Evolutionary conservation across 2,329 filamentous ascomycete genomes (phyloP).

Genomic region (Huntiella omanensis): DNA sequence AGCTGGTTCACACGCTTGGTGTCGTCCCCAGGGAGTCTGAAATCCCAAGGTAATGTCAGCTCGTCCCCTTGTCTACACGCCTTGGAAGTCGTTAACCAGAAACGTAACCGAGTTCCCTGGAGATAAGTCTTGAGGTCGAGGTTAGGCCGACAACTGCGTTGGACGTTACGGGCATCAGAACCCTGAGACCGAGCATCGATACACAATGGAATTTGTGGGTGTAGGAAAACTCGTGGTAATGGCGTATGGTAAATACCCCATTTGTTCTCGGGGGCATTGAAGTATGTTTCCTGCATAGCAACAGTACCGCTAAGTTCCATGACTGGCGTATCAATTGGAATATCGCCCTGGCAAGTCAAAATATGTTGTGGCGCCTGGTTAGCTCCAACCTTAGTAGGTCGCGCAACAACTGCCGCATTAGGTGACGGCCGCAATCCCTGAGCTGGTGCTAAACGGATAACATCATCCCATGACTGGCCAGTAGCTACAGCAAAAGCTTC

Average conservation of each 20-base stretch:
- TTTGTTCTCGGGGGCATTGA: constrained; percentile 42
- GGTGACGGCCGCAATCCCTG: constrained; percentile 25
- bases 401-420: constrained; percentile 25
- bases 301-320: constrained; percentile 63
- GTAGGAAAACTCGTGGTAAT: constrained; percentile 68
- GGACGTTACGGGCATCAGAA: constrained; percentile 70
- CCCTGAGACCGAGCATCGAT: constrained; percentile 84
- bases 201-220: constrained; percentile 72
- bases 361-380: constrained; percentile 16
- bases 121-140: constrained; percentile 74
- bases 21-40: constrained; percentile 36
- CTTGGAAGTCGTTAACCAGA: too few species aligned
- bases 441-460: constrained; percentile 40
- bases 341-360: constrained; percentile 19
- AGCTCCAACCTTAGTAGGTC: constrained; percentile 24
- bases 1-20: constrained; percentile 36
- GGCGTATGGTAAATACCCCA: constrained; percentile 48
- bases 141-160: constrained; percentile 81
- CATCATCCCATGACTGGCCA: constrained; percentile 43
- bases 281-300: constrained; percentile 56
- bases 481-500: constrained; percentile 49
- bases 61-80: constrained; percentile 14
- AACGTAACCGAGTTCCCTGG: constrained; percentile 31
- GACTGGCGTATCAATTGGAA: constrained; percentile 37
- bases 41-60: constrained; percentile 51